These are phyloP conservation scores for Phytophthora brassicae DNA, from an alignment of 352 stramenopile species.

Conservation along the genomic window DNA sequence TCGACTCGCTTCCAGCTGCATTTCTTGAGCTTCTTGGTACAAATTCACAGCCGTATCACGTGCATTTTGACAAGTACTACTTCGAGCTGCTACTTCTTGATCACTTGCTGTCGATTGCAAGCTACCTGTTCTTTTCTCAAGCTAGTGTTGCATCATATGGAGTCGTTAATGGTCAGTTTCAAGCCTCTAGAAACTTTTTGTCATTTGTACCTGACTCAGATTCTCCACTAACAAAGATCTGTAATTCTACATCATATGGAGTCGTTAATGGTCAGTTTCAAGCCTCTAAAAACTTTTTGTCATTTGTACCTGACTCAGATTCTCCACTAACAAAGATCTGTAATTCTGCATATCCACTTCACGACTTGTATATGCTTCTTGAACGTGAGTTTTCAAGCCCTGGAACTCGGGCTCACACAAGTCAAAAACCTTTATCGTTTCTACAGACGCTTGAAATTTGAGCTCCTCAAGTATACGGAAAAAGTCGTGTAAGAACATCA, in stretches of 20 bases:
- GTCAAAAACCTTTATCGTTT: slow-evolving; percentile 33
- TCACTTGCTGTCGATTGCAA: slow-evolving; percentile 38
- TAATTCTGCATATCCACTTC: slow-evolving; percentile 41
- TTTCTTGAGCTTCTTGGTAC: slow-evolving; percentile 28
- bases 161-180: not conserved
- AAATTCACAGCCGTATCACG: slow-evolving; percentile 26
- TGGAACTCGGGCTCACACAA: slow-evolving; percentile 51
- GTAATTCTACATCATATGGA: not conserved
- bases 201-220: slow-evolving; percentile 9
- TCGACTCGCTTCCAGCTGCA: slow-evolving; percentile 28
- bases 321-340: slow-evolving; percentile 22
- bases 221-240: slow-evolving; percentile 24
- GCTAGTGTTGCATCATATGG: slow-evolving; percentile 3
- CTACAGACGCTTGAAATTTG: slow-evolving; percentile 31
- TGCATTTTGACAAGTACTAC: slow-evolving; percentile 37
- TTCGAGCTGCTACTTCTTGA: slow-evolving; percentile 34
- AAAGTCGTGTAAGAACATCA: slow-evolving; percentile 50
- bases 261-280: not conserved
- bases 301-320: slow-evolving; percentile 10
- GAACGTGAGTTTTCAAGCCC: slow-evolving; percentile 36
- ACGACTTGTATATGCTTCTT: slow-evolving; percentile 28
- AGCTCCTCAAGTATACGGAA: slow-evolving; percentile 39
- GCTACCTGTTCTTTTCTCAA: slow-evolving; percentile 16
- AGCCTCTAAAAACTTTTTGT: not conserved
- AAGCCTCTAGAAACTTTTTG: not conserved